Conservation (phyloP, 176 grass and related monocot genomes). For the Bolboschoenus planiculmis region DNA sequence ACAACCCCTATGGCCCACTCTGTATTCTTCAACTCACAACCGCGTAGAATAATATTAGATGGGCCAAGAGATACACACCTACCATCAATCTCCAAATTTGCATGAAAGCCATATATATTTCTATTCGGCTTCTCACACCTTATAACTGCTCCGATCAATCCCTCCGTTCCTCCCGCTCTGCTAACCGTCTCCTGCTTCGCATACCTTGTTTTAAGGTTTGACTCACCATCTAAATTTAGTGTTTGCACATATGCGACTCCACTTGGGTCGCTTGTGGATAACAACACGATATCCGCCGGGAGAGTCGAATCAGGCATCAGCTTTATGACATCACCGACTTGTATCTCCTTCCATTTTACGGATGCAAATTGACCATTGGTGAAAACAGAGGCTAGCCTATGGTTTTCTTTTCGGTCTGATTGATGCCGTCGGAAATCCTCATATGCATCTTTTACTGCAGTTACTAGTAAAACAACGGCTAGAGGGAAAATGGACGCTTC, state of each 20-base stretch:
- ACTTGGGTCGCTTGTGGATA: slow-evolving; percentile 76
- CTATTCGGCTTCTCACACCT: slow-evolving; percentile 77
- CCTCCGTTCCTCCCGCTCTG: slow-evolving; percentile 22
- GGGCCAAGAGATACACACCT: slow-evolving; percentile 52
- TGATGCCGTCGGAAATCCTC: slow-evolving; percentile 85
- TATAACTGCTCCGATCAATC: slow-evolving; percentile 59
- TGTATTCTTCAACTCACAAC: slow-evolving; percentile 93
- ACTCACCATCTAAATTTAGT: slow-evolving; percentile 94
- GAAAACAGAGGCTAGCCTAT: slow-evolving; percentile 36
- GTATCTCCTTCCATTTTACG: slow-evolving; percentile 59
- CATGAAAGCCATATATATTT: slow-evolving; percentile 88
- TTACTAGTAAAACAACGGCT: slow-evolving; percentile 68
- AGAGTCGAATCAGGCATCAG: slow-evolving; percentile 49
- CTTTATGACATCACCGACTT: slow-evolving; percentile 51
- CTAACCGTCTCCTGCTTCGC: slow-evolving; percentile 72
- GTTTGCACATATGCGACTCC: slow-evolving; percentile 89
- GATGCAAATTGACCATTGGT: slow-evolving; percentile 36
- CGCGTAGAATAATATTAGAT: slow-evolving; percentile 70
- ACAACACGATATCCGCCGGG: slow-evolving; percentile 79
- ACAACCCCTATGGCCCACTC: slow-evolving; percentile 61
- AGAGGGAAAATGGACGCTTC: slow-evolving; percentile 49
- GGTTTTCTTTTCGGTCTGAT: slow-evolving; percentile 70
- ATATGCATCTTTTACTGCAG: slow-evolving; percentile 83
- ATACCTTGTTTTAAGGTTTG: slow-evolving; percentile 87
- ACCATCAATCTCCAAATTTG: slow-evolving; percentile 43